phyloP scores from a whole-genome alignment of 2,329 filamentous ascomycete genomes.

The Rutstroemia sp. region DNA sequence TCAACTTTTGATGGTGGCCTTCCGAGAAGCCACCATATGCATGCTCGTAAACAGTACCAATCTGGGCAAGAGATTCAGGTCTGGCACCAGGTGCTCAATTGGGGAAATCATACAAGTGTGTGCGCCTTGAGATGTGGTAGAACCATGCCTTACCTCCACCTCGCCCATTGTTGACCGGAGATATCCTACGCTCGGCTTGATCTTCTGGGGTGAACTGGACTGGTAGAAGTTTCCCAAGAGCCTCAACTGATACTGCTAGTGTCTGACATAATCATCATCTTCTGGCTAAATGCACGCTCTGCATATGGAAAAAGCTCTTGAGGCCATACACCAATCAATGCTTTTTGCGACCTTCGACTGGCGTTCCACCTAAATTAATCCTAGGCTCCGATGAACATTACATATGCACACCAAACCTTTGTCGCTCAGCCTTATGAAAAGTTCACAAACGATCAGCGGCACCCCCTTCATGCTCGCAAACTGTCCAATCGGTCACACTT shows the following conservation, averaged over 20 bases:
- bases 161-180: not conserved
- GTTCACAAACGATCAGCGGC: not conserved
- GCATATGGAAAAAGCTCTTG: too few relatives aligned
- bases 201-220: not conserved
- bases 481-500: not conserved
- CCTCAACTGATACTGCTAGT: not conserved
- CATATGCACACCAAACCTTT: not conserved
- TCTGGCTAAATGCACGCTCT: not conserved
- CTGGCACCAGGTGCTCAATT: too few relatives aligned
- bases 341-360: not conserved
- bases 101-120: too few relatives aligned
- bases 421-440: not conserved
- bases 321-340: not conserved
- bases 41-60: too few relatives aligned
- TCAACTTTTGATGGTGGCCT: too few relatives aligned
- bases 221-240: not conserved
- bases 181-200: not conserved
- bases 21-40: too few relatives aligned
- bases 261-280: conserved; percentile 4
- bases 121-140: too few relatives aligned
- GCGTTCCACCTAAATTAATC: not conserved
- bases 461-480: not conserved
- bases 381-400: not conserved
- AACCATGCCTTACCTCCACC: too few relatives aligned
- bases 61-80: too few relatives aligned